Evolutionary conservation across 139 green algal species (phyloP), one percentile per base, ranked within the genome.

Genomic region (Coelastrella sp.): DNA sequence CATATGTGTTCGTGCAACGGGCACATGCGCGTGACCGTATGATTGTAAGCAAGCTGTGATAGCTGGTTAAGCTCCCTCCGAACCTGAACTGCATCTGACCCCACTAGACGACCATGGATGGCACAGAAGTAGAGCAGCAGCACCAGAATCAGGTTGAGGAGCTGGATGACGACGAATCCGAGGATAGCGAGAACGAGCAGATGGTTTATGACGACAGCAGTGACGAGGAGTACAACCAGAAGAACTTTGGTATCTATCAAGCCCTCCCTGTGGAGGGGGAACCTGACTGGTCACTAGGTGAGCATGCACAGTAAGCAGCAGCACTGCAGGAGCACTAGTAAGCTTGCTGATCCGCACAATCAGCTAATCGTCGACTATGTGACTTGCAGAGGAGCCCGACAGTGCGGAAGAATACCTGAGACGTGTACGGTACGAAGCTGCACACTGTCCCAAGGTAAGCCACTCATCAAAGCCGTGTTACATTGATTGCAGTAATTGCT

Each of bases 211-310:
- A 92, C 7, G 84, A 82, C 0, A 91, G 19, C 87, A 85, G n/a
- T 73, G 57, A 90, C 10, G 89, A 95, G 6, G 93, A 96, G 57
- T 92, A 94, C 56, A 95, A 97, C 85, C 78, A 90, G 3, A 89
- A 86, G 11, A 90, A 95, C 81, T 98, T 94, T 91, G 95, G 96
- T 23, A 96, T 98, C 17, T 92, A 93, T 14, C 93, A 95, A 73
- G 93, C 92, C 22, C 92, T 97, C 22, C 96, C 96, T 5, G 93
- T 98, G 2, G 83, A 94, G 14, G 94, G 93, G 0, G 92, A 94
- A 23, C 95, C 95, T 4, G 91, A 98, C 85, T 89, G 90, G 90
- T 57, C 66, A 11, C 16, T 86, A 13, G 82, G 81, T 92, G 73
- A 5, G 79, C 13, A 64, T 59, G n/a, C 13, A 16, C 7, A 23